These are phyloP conservation scores for Onygenales sp. DNA, from an alignment of 2,329 filamentous ascomycete genomes.

Conservation along the genomic window DNA sequence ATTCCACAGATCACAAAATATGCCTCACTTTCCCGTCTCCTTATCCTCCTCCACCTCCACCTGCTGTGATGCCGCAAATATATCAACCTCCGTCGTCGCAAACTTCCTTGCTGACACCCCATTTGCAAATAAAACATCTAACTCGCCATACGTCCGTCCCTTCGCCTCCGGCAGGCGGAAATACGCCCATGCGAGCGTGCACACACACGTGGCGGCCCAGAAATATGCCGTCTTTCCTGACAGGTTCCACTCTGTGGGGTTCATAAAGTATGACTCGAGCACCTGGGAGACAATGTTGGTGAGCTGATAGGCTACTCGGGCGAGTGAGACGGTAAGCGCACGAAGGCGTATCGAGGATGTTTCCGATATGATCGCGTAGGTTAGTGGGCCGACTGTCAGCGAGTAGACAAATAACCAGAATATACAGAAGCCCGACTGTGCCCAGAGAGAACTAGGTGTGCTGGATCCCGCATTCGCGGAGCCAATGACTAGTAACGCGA, in stretches of 20 bases:
- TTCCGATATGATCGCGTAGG: conserved; percentile 45
- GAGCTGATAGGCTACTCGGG: conserved; percentile 43
- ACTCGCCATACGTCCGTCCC: conserved; percentile 31
- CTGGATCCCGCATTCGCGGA: conserved; percentile 9
- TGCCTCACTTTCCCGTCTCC: neutral
- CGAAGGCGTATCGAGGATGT: conserved; percentile 46
- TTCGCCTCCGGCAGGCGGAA: conserved; percentile 32
- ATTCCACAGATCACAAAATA: neutral
- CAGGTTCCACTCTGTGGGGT: conserved; percentile 21
- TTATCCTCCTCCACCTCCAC: neutral
- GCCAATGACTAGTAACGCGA: conserved; percentile 23
- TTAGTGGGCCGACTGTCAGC: conserved; percentile 45
- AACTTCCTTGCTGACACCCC: conserved; percentile 28
- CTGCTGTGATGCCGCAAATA: conserved; percentile 1
- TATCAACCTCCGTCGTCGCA: conserved; percentile 16
- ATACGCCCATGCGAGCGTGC: conserved; percentile 20
- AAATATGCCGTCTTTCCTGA: conserved; percentile 27
- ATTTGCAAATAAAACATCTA: conserved; percentile 34
- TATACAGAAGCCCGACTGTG: conserved; percentile 39
- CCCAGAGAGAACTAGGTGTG: conserved; percentile 14
- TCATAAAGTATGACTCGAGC: conserved; percentile 24
- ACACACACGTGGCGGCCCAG: conserved; percentile 20
- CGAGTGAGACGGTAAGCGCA: conserved; percentile 47
- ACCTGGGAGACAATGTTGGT: conserved; percentile 39
- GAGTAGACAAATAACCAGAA: conserved; percentile 48